Conservation (phyloP, 805 yeast species). For the Cyberlindnera xishuangbannaensis region DNA sequence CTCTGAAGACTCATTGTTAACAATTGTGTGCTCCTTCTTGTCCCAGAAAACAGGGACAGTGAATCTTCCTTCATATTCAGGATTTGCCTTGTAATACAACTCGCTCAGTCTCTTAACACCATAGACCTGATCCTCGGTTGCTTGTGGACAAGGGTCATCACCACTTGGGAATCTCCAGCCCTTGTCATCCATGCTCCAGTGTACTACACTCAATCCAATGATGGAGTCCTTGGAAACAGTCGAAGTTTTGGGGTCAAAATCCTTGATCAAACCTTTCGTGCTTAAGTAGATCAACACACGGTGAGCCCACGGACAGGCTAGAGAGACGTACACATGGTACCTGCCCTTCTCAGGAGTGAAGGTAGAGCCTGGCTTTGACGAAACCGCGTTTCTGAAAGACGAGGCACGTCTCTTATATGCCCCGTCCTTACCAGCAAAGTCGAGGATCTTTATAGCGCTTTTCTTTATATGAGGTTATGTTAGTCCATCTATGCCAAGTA, state of each 20-base stretch:
- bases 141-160: constrained; percentile 33
- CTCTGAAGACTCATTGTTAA: constrained; percentile 87
- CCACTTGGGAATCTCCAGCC: constrained; percentile 81
- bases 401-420: constrained; percentile 49
- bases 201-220: constrained; percentile 72
- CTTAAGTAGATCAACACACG: constrained; percentile 68
- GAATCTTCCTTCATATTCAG: constrained; percentile 73
- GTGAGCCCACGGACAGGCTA: constrained; percentile 96
- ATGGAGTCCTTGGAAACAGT: constrained; percentile 33
- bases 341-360: constrained; percentile 73
- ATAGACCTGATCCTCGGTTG: constrained; percentile 56
- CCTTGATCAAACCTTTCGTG: constrained; percentile 63
- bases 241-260: constrained; percentile 29
- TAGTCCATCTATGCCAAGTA: too few relatives aligned
- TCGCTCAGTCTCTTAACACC: constrained; percentile 58
- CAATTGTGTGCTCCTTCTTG: constrained; percentile 73
- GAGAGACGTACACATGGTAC: constrained; percentile 81
- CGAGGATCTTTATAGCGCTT: constrained; percentile 33
- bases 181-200: constrained; percentile 80
- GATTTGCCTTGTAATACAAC: constrained; percentile 67
- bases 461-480: constrained; percentile 3
- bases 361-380: constrained; percentile 49
- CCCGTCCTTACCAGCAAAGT: constrained; percentile 48
- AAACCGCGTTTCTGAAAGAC: constrained; percentile 60
- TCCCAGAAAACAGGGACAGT: constrained; percentile 97